Evolutionary conservation across 371 early-diverging fungal species (phyloP).

Genomic region (Mortierella sp.): DNA sequence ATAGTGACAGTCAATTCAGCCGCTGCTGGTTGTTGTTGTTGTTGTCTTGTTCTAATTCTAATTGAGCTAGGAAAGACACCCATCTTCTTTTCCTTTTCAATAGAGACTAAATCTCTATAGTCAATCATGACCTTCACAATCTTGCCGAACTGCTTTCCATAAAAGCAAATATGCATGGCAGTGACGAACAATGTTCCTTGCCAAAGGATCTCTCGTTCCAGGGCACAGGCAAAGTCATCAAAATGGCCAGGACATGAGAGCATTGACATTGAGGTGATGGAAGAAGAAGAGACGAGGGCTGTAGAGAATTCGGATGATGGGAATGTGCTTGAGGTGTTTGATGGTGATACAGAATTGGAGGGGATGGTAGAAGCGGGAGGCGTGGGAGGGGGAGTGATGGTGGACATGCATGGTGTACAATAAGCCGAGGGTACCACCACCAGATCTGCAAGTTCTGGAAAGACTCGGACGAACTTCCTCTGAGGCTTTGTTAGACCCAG

Average conservation of each 20-base stretch:
- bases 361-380: constrained; percentile 11
- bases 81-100: constrained; percentile 67
- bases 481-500: constrained; percentile 27
- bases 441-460: constrained; percentile 47
- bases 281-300: background rate
- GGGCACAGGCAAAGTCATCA: constrained; percentile 60
- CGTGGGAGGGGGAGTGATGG: constrained; percentile 33
- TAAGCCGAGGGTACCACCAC: constrained; percentile 31
- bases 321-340: constrained; percentile 20
- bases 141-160: constrained; percentile 65
- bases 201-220: constrained; percentile 68
- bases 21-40: background rate
- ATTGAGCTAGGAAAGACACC: constrained; percentile 70
- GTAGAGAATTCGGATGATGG: constrained; percentile 15
- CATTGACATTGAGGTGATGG: constrained; percentile 4
- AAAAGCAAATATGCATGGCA: constrained; percentile 59
- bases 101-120: constrained; percentile 57
- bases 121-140: constrained; percentile 57
- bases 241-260: constrained; percentile 29
- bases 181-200: constrained; percentile 69
- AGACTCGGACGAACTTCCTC: constrained; percentile 23
- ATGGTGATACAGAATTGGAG: constrained; percentile 14
- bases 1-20: background rate
- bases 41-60: constrained; percentile 20
- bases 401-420: constrained; percentile 35